phyloP scores from a whole-genome alignment of 2,329 filamentous ascomycete species.

The Alternaria angustiovoidea region DNA sequence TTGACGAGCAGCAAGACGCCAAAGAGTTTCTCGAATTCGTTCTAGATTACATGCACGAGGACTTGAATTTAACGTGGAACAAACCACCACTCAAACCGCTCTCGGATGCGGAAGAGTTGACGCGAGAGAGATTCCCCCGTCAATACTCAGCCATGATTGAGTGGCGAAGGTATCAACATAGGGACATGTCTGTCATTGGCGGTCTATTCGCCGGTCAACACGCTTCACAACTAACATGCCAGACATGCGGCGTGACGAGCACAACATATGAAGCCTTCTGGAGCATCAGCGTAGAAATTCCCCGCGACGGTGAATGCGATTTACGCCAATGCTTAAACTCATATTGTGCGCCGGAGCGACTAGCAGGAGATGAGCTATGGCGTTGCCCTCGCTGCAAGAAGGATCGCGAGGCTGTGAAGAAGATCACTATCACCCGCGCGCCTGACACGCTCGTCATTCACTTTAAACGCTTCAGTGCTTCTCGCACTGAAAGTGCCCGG shows the following conservation, averaged over 20 bases:
- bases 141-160: slow-evolving; percentile 74
- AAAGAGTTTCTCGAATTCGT: slow-evolving; percentile 89
- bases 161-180: slow-evolving; percentile 75
- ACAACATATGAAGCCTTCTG: slow-evolving; percentile 76
- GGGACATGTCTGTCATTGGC: slow-evolving; percentile 78
- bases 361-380: slow-evolving; percentile 73
- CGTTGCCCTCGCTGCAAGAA: slow-evolving; percentile 78
- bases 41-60: slow-evolving; percentile 81
- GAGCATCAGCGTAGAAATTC: slow-evolving; percentile 74
- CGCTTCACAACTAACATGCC: slow-evolving; percentile 67
- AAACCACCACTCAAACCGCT: slow-evolving; percentile 65
- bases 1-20: slow-evolving; percentile 83
- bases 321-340: slow-evolving; percentile 74
- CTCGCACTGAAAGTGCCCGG: slow-evolving; percentile 62
- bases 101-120: slow-evolving; percentile 66
- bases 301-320: slow-evolving; percentile 66
- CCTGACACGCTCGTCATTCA: slow-evolving; percentile 81
- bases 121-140: slow-evolving; percentile 67
- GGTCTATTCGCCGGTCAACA: slow-evolving; percentile 80
- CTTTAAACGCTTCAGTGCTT: slow-evolving; percentile 74
- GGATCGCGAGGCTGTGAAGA: slow-evolving; percentile 72
- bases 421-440: slow-evolving; percentile 77
- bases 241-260: slow-evolving; percentile 68
- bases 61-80: slow-evolving; percentile 77
- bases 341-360: slow-evolving; percentile 72